Evolutionary conservation across 441 rosid species (phyloP), one percentile per base, ranked within the genome.

Genomic region (Populus hybrid): DNA sequence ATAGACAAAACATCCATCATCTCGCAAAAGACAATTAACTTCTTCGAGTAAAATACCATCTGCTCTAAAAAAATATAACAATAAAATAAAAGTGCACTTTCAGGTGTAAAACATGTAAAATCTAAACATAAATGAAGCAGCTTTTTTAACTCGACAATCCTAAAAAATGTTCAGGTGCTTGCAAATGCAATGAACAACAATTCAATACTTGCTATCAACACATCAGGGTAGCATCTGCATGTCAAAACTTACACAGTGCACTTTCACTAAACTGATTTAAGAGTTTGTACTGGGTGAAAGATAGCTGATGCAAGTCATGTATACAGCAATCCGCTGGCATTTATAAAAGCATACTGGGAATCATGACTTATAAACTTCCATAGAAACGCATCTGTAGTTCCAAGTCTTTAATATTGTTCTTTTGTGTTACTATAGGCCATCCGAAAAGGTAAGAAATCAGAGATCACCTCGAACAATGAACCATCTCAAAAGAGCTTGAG

Each of bases 401-500:
- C 24, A 61, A 61, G 66, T 61, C 8, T n/a, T 61, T 8, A 18
- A 6, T 23, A 5, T 6, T 23, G 10, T 61, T 18, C 24, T 23
- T 61, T 23, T 10, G 66, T 61, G 24, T 18, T 42, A 42, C 50
- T 42, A 3, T 42, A 42, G 32, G 30, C 24, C 6, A 14, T 9
- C n/a, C 38, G 42, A 14, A 40, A 46, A 20, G 23, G 66, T 61
- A 61, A 61, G 38, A 61, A 59, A 73, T 2, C 50, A n/a, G 18
- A 8, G 67, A 30, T 42, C 30, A 42, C 76, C 99, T 90, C 35
- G 97, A 95, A 86, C 99, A 95, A 78, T 95, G 98, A 82, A 94
- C 90, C 98, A 94, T 92, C 80, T 95, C 98, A 86, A 92, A 95
- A 9, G 98, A 94, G 69, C 80, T n/a, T n/a, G n/a, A n/a, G n/a